These are phyloP conservation scores for Acanthamoeba polyphaga DNA, from an alignment of 208 protist genomes.

Conservation along the genomic window DNA sequence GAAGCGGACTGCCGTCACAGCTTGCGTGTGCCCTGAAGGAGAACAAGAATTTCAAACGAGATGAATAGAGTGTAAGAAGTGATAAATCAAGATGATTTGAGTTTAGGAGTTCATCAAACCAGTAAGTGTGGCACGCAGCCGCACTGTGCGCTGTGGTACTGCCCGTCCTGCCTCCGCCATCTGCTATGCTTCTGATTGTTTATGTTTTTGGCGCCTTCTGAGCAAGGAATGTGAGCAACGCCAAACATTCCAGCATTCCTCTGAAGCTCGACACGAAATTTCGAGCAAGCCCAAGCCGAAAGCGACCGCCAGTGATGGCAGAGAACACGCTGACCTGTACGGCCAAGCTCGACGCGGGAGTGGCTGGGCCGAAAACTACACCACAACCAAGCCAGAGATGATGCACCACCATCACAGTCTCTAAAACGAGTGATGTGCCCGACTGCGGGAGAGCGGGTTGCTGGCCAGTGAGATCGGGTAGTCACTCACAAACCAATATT, in stretches of 20 bases:
- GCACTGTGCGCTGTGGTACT: background rate
- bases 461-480: background rate
- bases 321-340: too few species aligned
- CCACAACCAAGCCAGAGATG: constrained; percentile 3
- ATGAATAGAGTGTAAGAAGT: background rate
- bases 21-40: constrained; percentile 12
- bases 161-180: background rate
- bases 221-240: background rate
- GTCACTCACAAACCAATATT: too few species aligned
- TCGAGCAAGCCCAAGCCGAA: too few species aligned
- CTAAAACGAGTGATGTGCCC: background rate
- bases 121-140: background rate
- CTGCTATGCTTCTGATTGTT: background rate
- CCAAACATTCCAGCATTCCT: too few species aligned
- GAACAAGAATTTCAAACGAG: background rate
- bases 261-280: too few species aligned
- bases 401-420: background rate
- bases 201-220: background rate
- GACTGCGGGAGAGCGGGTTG: background rate
- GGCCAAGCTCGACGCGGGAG: too few species aligned
- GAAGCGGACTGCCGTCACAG: constrained; percentile 13
- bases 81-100: background rate
- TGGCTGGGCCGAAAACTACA: constrained; percentile 8
- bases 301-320: too few species aligned
- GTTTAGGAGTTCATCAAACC: background rate